These are phyloP conservation scores for Calonectria hongkongensis DNA, from an alignment of 2,329 filamentous ascomycete species.

Conservation along the genomic window DNA sequence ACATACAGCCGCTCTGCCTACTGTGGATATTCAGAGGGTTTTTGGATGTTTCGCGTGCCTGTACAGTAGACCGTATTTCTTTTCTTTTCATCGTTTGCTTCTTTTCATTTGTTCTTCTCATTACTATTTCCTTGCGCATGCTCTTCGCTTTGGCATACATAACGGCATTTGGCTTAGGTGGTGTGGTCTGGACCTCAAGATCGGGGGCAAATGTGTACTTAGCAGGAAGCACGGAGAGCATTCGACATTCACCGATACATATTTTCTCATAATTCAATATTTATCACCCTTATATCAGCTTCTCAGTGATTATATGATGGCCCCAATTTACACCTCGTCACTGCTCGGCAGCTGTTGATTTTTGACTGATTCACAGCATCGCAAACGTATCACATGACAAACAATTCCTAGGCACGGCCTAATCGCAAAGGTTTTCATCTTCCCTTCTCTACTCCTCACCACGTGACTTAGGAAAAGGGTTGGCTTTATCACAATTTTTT, in stretches of 20 bases:
- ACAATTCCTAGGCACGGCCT: too few species aligned
- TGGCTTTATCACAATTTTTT: too few species aligned
- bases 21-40: slow-evolving; percentile 49
- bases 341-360: too few species aligned
- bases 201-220: slow-evolving; percentile 28
- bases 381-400: too few species aligned
- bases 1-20: slow-evolving; percentile 52
- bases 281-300: background rate
- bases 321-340: too few species aligned
- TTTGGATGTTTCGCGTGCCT: slow-evolving; percentile 49
- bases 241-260: slow-evolving; percentile 31
- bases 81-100: slow-evolving; percentile 25
- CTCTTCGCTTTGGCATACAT: slow-evolving; percentile 29
- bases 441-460: too few species aligned
- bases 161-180: slow-evolving; percentile 25
- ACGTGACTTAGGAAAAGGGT: too few species aligned
- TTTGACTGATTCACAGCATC: too few species aligned
- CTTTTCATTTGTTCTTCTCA: background rate
- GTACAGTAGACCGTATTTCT: slow-evolving; percentile 50
- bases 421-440: too few species aligned
- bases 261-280: slow-evolving; percentile 26
- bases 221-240: slow-evolving; percentile 24
- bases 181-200: slow-evolving; percentile 25
- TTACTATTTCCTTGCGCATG: slow-evolving; percentile 29
- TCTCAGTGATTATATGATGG: background rate